Evolutionary conservation across 139 green algal genomes (phyloP).

Genomic region (Ostreobium quekettii): DNA sequence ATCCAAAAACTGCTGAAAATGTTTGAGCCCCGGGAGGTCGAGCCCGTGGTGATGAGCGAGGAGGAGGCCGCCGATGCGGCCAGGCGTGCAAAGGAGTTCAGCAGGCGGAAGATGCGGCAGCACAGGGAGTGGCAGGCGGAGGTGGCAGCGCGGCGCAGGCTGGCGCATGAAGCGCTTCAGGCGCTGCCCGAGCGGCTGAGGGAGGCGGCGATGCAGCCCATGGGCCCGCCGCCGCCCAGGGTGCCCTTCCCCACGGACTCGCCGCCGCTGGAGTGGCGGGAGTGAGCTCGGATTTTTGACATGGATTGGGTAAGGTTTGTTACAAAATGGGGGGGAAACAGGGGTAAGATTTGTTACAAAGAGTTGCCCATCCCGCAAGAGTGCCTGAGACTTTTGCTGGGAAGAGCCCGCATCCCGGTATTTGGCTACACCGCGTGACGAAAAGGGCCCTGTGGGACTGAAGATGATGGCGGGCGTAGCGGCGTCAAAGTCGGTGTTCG

Average conservation of each 20-base stretch:
- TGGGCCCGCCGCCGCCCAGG: not conserved
- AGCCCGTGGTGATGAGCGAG: not conserved
- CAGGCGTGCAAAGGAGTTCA: not conserved
- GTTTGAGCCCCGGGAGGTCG: not conserved
- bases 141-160: not conserved
- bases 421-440: too few relatives aligned
- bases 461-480: too few relatives aligned
- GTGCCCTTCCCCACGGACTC: not conserved
- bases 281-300: too few relatives aligned
- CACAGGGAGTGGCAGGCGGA: not conserved
- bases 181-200: not conserved
- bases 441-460: too few relatives aligned
- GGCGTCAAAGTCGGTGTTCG: too few relatives aligned
- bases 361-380: too few relatives aligned
- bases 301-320: too few relatives aligned
- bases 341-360: too few relatives aligned
- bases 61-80: not conserved
- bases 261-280: not conserved
- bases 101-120: not conserved
- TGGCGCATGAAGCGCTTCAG: not conserved
- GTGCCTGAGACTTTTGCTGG: too few relatives aligned
- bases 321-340: too few relatives aligned
- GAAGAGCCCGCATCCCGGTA: too few relatives aligned
- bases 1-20: slow-evolving; percentile 7
- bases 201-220: not conserved